A percentile compares a stretch with the other conserved stretches of the same genome.
phyloP scores from a whole-genome alignment of 129 eudicot species.

The Tagetes patula region DNA sequence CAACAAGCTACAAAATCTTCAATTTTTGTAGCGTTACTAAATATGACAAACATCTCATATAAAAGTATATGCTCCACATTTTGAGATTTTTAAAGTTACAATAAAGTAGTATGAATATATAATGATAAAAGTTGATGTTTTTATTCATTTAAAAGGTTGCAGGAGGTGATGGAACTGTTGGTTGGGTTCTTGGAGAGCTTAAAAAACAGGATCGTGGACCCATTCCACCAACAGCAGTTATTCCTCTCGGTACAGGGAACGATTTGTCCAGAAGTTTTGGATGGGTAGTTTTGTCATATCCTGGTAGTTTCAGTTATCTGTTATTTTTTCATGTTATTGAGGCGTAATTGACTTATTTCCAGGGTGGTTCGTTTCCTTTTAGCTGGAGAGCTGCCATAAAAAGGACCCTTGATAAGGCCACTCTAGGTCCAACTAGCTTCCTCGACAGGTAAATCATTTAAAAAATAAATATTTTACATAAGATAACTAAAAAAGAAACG shows the following conservation, averaged over 20 bases:
- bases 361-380: slow-evolving; percentile 98
- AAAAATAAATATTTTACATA: neutral
- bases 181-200: slow-evolving; percentile 97
- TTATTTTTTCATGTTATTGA: slow-evolving; percentile 19
- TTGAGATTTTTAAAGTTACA: neutral
- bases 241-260: slow-evolving; percentile 98
- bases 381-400: slow-evolving; percentile 88
- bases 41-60: slow-evolving; percentile 4
- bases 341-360: slow-evolving; percentile 21
- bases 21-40: neutral
- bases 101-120: neutral
- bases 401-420: slow-evolving; percentile 73
- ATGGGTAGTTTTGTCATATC: slow-evolving; percentile 61
- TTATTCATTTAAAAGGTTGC: slow-evolving; percentile 67
- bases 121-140: neutral
- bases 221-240: slow-evolving; percentile 82
- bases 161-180: slow-evolving; percentile 99
- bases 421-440: slow-evolving; percentile 46
- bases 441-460: slow-evolving; percentile 65
- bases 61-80: neutral
- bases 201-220: slow-evolving; percentile 64
- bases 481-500: neutral
- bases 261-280: slow-evolving; percentile 96
- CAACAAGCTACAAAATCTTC: neutral
- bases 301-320: neutral